These are phyloP conservation scores for Saccharomycopsis hybrid DNA, from an alignment of 1,139 yeast species.

Conservation along the genomic window DNA sequence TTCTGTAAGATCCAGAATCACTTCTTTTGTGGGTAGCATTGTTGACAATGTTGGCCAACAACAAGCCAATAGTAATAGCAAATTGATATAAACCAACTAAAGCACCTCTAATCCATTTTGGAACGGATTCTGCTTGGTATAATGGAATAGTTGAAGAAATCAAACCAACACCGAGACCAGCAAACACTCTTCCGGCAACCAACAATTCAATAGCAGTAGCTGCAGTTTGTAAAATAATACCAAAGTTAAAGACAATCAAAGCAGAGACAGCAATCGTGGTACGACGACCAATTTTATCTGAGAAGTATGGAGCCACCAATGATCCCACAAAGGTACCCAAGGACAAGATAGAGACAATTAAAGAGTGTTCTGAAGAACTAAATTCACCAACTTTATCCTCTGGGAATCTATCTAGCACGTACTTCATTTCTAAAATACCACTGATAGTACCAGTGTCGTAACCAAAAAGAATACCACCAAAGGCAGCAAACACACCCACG, in stretches of 20 bases:
- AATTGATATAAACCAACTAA: conserved; percentile 74
- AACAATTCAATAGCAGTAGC: conserved; percentile 39
- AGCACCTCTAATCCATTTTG: conserved; percentile 73
- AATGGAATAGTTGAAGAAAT: conserved; percentile 51
- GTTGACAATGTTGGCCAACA: conserved; percentile 68
- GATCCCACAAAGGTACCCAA: conserved; percentile 74
- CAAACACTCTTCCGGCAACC: conserved; percentile 57
- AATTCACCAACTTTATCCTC: conserved; percentile 35
- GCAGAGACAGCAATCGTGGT: conserved; percentile 44
- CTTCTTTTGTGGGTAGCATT: conserved; percentile 60
- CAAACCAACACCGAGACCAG: conserved; percentile 65
- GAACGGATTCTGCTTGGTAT: conserved; percentile 78
- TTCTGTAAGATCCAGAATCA: conserved; percentile 56
- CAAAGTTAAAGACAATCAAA: conserved; percentile 48
- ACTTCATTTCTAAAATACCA: conserved; percentile 69
- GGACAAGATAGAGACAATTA: conserved; percentile 57
- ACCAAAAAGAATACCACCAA: conserved; percentile 40
- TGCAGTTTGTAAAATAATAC: conserved; percentile 56
- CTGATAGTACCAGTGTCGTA: conserved; percentile 70
- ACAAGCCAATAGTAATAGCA: conserved; percentile 79
- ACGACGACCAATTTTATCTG: conserved; percentile 57
- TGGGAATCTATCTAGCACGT: conserved; percentile 39
- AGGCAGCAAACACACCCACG: conserved; percentile 24
- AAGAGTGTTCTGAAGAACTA: conserved; percentile 52
- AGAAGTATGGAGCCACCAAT: conserved; percentile 45